Evolutionary conservation across 1,284 basidiomycete genomes (phyloP).

Genomic region (Ganoderma sinense): DNA sequence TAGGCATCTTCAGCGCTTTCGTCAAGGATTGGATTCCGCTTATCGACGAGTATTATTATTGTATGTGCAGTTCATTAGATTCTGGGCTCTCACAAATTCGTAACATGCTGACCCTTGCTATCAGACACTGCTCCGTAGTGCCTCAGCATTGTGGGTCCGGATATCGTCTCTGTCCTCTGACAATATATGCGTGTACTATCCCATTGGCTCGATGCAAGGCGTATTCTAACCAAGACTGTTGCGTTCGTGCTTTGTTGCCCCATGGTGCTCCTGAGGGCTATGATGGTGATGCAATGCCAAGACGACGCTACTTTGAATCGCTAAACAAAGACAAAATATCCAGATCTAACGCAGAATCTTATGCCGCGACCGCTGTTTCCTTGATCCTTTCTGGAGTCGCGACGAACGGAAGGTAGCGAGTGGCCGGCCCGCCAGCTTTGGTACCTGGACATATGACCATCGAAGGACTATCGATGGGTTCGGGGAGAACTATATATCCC

Average conservation of each 20-base stretch:
- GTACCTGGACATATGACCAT: constrained; percentile 7
- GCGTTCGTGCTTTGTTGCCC: too few relatives aligned
- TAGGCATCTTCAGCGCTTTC: constrained; percentile 81
- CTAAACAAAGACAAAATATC: background rate
- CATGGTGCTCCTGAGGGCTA: background rate
- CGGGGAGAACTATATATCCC: constrained; percentile 9
- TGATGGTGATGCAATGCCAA: background rate
- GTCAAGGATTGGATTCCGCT: constrained; percentile 92
- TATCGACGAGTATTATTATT: constrained; percentile 96
- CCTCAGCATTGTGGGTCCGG: constrained; percentile 12
- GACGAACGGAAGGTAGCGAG: background rate
- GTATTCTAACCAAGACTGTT: background rate
- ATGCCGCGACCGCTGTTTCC: background rate
- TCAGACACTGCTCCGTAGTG: constrained; percentile 49
- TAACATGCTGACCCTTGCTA: background rate
- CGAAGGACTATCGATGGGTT: background rate
- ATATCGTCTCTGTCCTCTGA: constrained; percentile 16
- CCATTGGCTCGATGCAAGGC: background rate
- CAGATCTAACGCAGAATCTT: background rate
- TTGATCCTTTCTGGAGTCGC: background rate
- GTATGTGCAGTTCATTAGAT: constrained; percentile 55
- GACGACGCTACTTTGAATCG: background rate
- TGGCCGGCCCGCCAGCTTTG: constrained; percentile 3
- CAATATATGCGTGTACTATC: constrained; percentile 29
- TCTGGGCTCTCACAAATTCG: background rate